A percentile compares a stretch with the other conserved stretches of the same genome.
Evolutionary conservation across 192 early-diverging fungal genomes (phyloP).

Genomic region (Coemansia sp.): DNA sequence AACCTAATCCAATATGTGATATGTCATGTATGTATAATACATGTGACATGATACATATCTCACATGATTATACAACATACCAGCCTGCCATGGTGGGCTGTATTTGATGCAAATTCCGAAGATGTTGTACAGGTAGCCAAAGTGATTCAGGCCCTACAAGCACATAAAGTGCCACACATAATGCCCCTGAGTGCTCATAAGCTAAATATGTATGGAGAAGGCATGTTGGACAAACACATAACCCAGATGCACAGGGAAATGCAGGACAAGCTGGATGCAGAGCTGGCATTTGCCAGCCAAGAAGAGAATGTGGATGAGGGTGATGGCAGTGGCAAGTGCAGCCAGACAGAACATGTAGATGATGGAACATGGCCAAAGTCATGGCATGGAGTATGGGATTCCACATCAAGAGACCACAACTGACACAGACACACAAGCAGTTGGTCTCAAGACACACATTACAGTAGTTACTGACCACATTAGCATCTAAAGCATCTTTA

Average conservation of each 20-base stretch:
- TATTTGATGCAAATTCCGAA: slow-evolving; percentile 73
- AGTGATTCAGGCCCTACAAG: slow-evolving; percentile 63
- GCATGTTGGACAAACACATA: slow-evolving; percentile 19
- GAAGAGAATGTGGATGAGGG: neutral
- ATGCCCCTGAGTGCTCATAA: slow-evolving; percentile 62
- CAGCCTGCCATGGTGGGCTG: slow-evolving; percentile 79
- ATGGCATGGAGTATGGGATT: neutral
- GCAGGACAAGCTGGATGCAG: slow-evolving; percentile 2
- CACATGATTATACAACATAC: too few relatives aligned
- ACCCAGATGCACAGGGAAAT: slow-evolving; percentile 6
- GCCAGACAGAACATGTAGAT: neutral
- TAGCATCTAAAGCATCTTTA: neutral
- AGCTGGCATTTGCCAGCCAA: neutral
- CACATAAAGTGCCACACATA: slow-evolving; percentile 45
- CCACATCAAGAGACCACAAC: neutral
- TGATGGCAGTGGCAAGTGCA: neutral
- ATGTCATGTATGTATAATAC: too few relatives aligned
- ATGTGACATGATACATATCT: too few relatives aligned
- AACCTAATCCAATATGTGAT: too few relatives aligned
- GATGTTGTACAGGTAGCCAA: slow-evolving; percentile 65
- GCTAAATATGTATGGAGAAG: slow-evolving; percentile 40
- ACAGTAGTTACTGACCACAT: neutral
- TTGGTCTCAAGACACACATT: neutral
- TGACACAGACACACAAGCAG: neutral
- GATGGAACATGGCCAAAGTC: neutral